phyloP scores from a whole-genome alignment of 2,329 filamentous ascomycete genomes.

The Incumbomyces delicatus region DNA sequence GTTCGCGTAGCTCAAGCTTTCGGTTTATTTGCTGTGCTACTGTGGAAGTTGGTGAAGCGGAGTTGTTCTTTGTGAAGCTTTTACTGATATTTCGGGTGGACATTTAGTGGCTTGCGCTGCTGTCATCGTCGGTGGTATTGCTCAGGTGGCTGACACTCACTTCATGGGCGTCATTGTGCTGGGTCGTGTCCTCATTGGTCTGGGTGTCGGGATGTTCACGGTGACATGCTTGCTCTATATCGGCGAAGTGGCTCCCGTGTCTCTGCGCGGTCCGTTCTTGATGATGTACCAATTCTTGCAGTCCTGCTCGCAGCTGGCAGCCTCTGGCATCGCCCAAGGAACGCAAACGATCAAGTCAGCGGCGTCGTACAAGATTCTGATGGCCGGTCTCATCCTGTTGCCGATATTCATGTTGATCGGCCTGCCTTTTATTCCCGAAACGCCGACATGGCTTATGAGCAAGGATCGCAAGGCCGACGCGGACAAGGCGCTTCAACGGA shows the following conservation, averaged over 20 bases:
- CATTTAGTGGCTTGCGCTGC: too few species aligned
- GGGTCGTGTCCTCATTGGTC: slow-evolving; percentile 23
- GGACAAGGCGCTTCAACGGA: too few species aligned
- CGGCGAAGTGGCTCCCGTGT: slow-evolving; percentile 24
- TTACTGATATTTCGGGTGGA: too few species aligned
- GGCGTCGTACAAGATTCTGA: slow-evolving; percentile 23
- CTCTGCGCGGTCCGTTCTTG: slow-evolving; percentile 22
- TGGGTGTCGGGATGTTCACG: slow-evolving; percentile 26
- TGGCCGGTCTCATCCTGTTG: slow-evolving; percentile 22
- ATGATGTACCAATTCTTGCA: slow-evolving; percentile 26
- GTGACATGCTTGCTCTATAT: slow-evolving; percentile 26
- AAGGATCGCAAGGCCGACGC: too few species aligned
- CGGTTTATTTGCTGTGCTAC: too few species aligned
- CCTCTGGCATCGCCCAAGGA: slow-evolving; percentile 23
- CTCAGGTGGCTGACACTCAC: slow-evolving; percentile 18
- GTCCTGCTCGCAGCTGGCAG: slow-evolving; percentile 24
- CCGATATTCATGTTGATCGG: slow-evolving; percentile 20
- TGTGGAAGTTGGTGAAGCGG: too few species aligned
- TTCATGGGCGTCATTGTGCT: slow-evolving; percentile 22
- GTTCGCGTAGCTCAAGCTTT: too few species aligned
- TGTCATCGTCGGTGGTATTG: not conserved
- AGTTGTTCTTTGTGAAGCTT: too few species aligned
- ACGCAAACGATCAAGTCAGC: slow-evolving; percentile 19
- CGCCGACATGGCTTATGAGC: slow-evolving; percentile 9
- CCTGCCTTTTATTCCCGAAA: slow-evolving; percentile 22